Conservation (phyloP, 1,284 basidiomycete species). For the Hemileccinum hortonii region DNA sequence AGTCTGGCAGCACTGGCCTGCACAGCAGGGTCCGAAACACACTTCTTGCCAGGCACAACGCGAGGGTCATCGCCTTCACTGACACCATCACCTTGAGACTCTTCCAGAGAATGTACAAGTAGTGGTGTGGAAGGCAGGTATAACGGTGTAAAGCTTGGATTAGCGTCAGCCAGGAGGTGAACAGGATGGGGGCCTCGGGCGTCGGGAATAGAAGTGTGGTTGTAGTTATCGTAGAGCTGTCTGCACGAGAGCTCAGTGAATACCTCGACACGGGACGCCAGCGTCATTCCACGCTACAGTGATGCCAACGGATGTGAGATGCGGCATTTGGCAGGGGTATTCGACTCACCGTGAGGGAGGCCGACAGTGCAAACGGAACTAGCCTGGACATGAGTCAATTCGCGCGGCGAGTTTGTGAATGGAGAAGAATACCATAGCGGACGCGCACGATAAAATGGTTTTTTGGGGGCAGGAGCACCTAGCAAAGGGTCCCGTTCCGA, state of each 20-base stretch:
- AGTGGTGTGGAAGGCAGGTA: constrained; percentile 11
- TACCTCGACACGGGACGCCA: constrained; percentile 73
- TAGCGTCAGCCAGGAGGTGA: constrained; percentile 37
- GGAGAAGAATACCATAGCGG: constrained; percentile 52
- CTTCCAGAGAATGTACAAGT: constrained; percentile 6
- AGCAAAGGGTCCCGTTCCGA: constrained; percentile 30
- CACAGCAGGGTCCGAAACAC: constrained; percentile 61
- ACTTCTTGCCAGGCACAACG: constrained; percentile 49
- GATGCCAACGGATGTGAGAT: not conserved
- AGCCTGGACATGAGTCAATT: constrained; percentile 47
- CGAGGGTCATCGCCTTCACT: constrained; percentile 48
- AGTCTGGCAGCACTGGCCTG: constrained; percentile 66
- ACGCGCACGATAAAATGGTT: constrained; percentile 65
- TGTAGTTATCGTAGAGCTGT: constrained; percentile 47
- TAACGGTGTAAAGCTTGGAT: constrained; percentile 25
- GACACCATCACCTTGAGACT: constrained; percentile 22
- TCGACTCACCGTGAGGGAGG: constrained; percentile 58
- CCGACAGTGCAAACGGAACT: constrained; percentile 69
- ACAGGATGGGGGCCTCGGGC: constrained; percentile 20
- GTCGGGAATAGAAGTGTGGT: constrained; percentile 36
- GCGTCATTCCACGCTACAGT: constrained; percentile 70
- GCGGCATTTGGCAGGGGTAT: not conserved
- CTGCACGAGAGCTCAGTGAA: constrained; percentile 76
- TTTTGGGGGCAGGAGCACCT: constrained; percentile 35
- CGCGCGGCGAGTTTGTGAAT: constrained; percentile 9